A percentile compares a stretch with the other conserved stretches of the same genome.
Evolutionary conservation across 1,284 basidiomycete genomes (phyloP).

Genomic region (Melampsora americana): DNA sequence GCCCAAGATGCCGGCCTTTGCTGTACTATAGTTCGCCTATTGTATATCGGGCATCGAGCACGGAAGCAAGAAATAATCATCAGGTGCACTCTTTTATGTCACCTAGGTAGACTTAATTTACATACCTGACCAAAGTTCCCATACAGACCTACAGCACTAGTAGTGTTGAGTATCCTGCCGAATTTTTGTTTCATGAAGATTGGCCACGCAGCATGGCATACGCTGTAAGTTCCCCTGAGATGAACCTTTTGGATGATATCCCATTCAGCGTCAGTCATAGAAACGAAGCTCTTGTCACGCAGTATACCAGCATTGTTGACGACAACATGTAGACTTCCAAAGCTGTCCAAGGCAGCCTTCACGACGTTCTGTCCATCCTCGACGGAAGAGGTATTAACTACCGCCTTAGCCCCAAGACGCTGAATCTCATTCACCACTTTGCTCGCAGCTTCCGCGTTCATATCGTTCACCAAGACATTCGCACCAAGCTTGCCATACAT

Average conservation of each 20-base stretch:
- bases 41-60: background rate
- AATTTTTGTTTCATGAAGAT: conserved; percentile 96
- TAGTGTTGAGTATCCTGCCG: conserved; percentile 90
- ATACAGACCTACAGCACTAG: conserved; percentile 84
- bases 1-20: conserved; percentile 89
- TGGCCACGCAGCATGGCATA: conserved; percentile 90
- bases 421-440: conserved; percentile 82
- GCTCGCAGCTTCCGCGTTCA: conserved; percentile 77
- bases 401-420: conserved; percentile 85
- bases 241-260: conserved; percentile 86
- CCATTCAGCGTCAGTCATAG: conserved; percentile 91
- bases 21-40: conserved; percentile 58
- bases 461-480: conserved; percentile 95
- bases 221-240: conserved; percentile 63
- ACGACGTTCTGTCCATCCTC: conserved; percentile 87
- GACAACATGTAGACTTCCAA: conserved; percentile 77
- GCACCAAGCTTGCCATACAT: conserved; percentile 89
- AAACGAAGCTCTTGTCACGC: conserved; percentile 77
- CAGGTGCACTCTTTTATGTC: conserved; percentile 63
- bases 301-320: conserved; percentile 88
- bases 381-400: conserved; percentile 77
- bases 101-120: conserved; percentile 52
- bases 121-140: conserved; percentile 92
- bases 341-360: conserved; percentile 79
- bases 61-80: background rate